Percentiles rank a stretch among this genome's conserved stretches.
These are phyloP conservation scores for Pouteria glomerata DNA, from an alignment of 148 eudicot species.

Conservation along the genomic window DNA sequence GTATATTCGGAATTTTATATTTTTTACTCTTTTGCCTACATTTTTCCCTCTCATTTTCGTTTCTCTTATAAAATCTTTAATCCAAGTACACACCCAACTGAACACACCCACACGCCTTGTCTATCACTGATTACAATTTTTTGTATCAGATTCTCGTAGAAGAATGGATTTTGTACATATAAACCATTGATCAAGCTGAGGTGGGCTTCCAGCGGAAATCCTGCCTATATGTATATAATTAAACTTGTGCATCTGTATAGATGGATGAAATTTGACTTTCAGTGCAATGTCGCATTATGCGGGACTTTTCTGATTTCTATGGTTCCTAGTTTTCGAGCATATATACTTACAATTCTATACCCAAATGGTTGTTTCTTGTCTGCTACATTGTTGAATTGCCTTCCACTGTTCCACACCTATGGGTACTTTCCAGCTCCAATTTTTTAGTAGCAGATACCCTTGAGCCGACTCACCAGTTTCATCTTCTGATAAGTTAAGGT, in stretches of 20 bases:
- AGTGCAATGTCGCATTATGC: background rate
- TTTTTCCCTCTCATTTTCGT: too few species aligned
- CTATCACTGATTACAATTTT: background rate
- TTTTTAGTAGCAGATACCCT: background rate
- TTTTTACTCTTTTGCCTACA: too few species aligned
- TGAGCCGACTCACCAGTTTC: background rate
- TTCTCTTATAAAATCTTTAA: too few species aligned
- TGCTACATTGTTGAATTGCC: background rate
- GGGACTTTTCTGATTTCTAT: too few species aligned
- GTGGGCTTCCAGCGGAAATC: background rate
- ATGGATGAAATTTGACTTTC: background rate
- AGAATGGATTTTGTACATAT: conserved; percentile 10
- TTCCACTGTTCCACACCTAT: too few species aligned
- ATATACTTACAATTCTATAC: background rate
- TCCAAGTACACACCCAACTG: too few species aligned
- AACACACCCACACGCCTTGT: too few species aligned
- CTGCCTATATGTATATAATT: conserved; percentile 10
- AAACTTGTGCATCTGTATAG: conserved; percentile 18
- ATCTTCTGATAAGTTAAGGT: too few species aligned
- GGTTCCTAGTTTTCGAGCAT: background rate
- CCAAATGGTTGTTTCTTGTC: background rate
- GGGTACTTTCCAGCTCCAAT: too few species aligned
- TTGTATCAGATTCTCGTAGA: background rate
- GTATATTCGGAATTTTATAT: too few species aligned
- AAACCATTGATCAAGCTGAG: background rate